Evolutionary conservation across 768 basidiomycete species (phyloP), one percentile per base, ranked within the genome.

Genomic region (Suillus plorans): DNA sequence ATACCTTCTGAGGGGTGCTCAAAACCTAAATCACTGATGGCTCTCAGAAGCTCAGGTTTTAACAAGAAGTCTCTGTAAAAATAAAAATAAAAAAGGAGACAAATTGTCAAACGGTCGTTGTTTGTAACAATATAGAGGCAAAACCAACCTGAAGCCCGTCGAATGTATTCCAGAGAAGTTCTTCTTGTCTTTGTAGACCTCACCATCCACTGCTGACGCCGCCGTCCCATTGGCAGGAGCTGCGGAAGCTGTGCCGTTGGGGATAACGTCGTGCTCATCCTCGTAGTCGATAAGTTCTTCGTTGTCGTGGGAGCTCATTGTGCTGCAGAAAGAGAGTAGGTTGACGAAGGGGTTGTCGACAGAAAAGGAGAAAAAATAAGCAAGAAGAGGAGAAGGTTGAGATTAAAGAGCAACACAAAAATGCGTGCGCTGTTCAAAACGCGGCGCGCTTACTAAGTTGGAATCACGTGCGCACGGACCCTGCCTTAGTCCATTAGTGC

Each of bases 131-230:
- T 7, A n/a, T 5, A n/a, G 1, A 31, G 3, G 5, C 0, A 22
- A 10, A 49, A 75, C 87, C 63, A 63, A 96, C 96, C 97, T 88
- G 81, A 99, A 99, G 64, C 97, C 97, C 67, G 97, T 99, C n/a
- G 96, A 96, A 83, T 99, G 97, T 73, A 99, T 98, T 37, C 97
- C 97, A 66, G 97, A 97, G 74, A 97, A 98, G 78, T 97, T 97
- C 87, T 96, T 97, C 85, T 95, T 94, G 71, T 93, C 92, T 79
- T 92, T 94, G 68, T 85, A 88, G 66, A 80, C 87, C 53, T 78
- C 84, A 28, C 84, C 83, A 64, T 81, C 84, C 53, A 79, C 78
- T 45, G 81, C 78, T 52, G 80, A 74, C 64, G 80, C 75, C 47
- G 79, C 77, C 66, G 82, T 81, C 61, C 83, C 85, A 64, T 84